Evolutionary conservation across 306 rosid genomes (phyloP).

Genomic region (Lathyrus tuberosus): DNA sequence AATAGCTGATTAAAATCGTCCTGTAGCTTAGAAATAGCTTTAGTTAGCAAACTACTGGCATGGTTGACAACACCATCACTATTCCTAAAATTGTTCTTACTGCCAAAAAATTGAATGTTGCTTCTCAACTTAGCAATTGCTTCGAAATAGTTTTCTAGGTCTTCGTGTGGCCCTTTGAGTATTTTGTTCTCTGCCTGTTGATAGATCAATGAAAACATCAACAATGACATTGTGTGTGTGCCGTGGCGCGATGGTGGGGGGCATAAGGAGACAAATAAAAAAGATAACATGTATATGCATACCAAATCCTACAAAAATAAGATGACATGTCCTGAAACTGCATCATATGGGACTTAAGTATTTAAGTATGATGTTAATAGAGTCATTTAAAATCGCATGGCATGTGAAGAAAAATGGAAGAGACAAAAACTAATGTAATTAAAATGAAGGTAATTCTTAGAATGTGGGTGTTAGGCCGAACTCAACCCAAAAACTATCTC

Average conservation of each 20-base stretch:
- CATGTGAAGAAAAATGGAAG: no score
- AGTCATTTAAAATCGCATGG: no score
- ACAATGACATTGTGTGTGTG: background rate
- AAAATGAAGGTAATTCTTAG: no score
- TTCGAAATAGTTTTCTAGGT: slow-evolving; percentile 85
- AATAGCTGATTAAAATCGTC: slow-evolving; percentile 81
- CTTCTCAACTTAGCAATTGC: slow-evolving; percentile 84
- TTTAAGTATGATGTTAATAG: no score
- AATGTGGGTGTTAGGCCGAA: background rate
- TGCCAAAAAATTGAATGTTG: slow-evolving; percentile 76
- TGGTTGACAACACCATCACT: slow-evolving; percentile 69
- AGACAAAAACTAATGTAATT: no score
- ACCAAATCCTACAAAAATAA: background rate
- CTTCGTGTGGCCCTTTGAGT: slow-evolving; percentile 88
- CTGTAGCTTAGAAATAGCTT: slow-evolving; percentile 90
- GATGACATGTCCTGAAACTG: background rate
- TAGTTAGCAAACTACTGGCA: slow-evolving; percentile 70
- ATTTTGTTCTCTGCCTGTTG: slow-evolving; percentile 80
- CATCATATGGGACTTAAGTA: background rate
- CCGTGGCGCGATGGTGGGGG: background rate
- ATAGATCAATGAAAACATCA: slow-evolving; percentile 34
- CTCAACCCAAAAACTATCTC: background rate
- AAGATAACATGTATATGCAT: background rate
- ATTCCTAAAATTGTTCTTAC: slow-evolving; percentile 68
- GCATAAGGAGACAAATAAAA: no score